Evolutionary conservation across 2,329 filamentous ascomycete genomes (phyloP).

Genomic region (Ramularia collo-cygni): DNA sequence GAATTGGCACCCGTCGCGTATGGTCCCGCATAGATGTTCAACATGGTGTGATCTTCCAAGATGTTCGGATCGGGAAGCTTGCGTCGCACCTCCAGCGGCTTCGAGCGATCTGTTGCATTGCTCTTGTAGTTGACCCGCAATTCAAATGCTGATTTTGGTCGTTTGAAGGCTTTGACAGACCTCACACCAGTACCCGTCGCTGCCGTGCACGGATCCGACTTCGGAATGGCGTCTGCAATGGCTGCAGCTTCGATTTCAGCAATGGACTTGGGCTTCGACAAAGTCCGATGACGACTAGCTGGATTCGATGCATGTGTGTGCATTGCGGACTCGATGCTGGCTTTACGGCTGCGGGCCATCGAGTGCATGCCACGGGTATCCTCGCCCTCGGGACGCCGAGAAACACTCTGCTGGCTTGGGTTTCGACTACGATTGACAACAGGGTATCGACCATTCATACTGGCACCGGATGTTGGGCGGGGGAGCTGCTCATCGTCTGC

Average conservation of each 20-base stretch:
- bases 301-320: not conserved
- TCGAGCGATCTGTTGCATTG: slow-evolving; percentile 11
- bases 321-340: slow-evolving; percentile 5
- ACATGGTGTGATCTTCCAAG: slow-evolving; percentile 28
- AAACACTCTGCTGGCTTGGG: slow-evolving; percentile 15
- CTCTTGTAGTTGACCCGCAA: slow-evolving; percentile 29
- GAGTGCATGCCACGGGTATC: slow-evolving; percentile 1
- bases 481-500: slow-evolving; percentile 1
- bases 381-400: not conserved
- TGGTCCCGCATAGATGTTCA: slow-evolving; percentile 29
- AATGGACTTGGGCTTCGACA: slow-evolving; percentile 4
- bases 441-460: slow-evolving; percentile 42
- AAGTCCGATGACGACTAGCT: slow-evolving; percentile 1
- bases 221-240: not conserved
- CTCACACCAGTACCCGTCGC: slow-evolving; percentile 2
- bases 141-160: slow-evolving; percentile 28
- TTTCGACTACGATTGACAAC: slow-evolving; percentile 32
- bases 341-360: slow-evolving; percentile 1
- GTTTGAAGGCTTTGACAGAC: slow-evolving; percentile 4
- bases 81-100: slow-evolving; percentile 20
- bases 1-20: slow-evolving; percentile 19
- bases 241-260: slow-evolving; percentile 8
- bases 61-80: slow-evolving; percentile 18
- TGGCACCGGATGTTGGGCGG: not conserved
- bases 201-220: not conserved